phyloP scores from a whole-genome alignment of 139 green algal species.

The Chlorella sorokiniana region DNA sequence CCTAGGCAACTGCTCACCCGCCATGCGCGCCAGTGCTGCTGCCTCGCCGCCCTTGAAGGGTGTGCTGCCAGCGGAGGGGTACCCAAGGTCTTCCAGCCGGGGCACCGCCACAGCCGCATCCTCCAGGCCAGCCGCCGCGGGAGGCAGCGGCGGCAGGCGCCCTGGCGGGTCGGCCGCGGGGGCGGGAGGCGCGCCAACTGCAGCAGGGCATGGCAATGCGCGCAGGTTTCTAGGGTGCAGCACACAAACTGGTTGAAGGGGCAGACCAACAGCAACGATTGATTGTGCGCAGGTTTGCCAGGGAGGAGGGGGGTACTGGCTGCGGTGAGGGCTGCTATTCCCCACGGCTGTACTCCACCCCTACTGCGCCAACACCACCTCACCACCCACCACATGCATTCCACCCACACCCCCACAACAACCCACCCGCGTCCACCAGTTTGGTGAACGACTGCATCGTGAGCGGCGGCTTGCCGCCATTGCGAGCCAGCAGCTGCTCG shows the following conservation, averaged over 20 bases:
- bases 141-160: slow-evolving; percentile 46
- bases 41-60: slow-evolving; percentile 84
- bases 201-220: slow-evolving; percentile 40
- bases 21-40: slow-evolving; percentile 57
- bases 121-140: background rate
- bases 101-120: slow-evolving; percentile 52
- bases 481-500: slow-evolving; percentile 53
- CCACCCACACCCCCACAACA: background rate
- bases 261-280: too few relatives aligned
- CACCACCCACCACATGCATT: too few relatives aligned
- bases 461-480: slow-evolving; percentile 62
- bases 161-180: slow-evolving; percentile 55
- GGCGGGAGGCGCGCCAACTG: slow-evolving; percentile 51
- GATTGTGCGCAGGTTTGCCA: too few relatives aligned
- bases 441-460: slow-evolving; percentile 78
- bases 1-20: slow-evolving; percentile 4
- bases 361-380: too few relatives aligned
- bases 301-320: too few relatives aligned
- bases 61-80: slow-evolving; percentile 51
- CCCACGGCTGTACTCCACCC: too few relatives aligned
- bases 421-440: slow-evolving; percentile 53
- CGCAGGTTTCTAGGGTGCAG: background rate
- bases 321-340: too few relatives aligned
- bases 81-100: slow-evolving; percentile 67
- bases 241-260: background rate